These are phyloP conservation scores for Aegilops speltoides DNA, from an alignment of 176 grass and related monocot genomes.

Conservation along the genomic window DNA sequence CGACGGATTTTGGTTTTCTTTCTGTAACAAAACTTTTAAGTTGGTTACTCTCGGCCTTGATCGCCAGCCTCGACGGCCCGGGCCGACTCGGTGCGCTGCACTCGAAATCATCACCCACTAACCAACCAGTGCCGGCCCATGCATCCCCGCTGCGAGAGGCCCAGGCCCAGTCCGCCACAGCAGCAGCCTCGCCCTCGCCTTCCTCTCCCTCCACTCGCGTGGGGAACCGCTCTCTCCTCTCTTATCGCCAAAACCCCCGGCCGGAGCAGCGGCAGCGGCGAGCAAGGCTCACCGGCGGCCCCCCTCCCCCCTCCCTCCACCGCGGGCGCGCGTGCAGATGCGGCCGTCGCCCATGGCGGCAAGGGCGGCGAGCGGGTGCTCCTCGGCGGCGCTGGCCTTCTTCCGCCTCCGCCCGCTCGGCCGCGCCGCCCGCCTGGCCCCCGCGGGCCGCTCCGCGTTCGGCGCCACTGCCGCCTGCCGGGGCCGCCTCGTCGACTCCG, in stretches of 20 bases:
- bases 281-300: neutral
- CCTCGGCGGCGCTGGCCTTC: slow-evolving; percentile 45
- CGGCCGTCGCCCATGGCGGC: slow-evolving; percentile 54
- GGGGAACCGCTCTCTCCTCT: neutral
- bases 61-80: neutral
- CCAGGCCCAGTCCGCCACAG: neutral
- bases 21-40: rapidly evolving
- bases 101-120: no score
- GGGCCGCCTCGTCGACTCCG: slow-evolving; percentile 46
- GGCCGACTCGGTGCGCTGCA: neutral
- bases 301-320: neutral
- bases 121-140: neutral
- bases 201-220: slow-evolving; percentile 32
- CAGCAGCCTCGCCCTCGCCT: slow-evolving; percentile 10
- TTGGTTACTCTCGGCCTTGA: neutral
- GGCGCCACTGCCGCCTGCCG: slow-evolving; percentile 18
- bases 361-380: slow-evolving; percentile 45
- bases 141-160: neutral
- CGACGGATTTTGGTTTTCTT: neutral
- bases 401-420: slow-evolving; percentile 43
- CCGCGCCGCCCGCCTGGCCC: slow-evolving; percentile 16
- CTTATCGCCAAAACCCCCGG: slow-evolving; percentile 42
- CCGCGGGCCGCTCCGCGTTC: slow-evolving; percentile 17
- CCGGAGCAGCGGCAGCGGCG: neutral
- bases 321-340: neutral